phyloP scores from a whole-genome alignment of 208 protist species.

The Leishmania guyanensis region DNA sequence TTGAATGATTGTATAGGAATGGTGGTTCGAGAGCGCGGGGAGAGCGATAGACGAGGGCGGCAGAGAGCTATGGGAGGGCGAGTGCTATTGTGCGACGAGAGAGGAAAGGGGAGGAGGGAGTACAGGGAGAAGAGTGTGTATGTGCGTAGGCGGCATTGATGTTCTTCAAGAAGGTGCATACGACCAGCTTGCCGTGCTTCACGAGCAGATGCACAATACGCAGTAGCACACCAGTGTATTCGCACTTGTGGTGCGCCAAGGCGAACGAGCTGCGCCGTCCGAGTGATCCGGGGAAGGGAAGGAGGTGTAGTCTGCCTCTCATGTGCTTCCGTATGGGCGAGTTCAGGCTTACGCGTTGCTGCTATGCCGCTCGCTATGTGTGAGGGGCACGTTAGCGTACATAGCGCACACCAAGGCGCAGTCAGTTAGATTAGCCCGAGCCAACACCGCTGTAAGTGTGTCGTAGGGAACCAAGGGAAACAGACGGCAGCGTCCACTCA shows the following conservation, averaged over 20 bases:
- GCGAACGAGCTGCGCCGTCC: background rate
- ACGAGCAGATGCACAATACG: background rate
- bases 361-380: background rate
- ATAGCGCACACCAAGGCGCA: background rate
- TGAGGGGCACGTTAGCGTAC: background rate
- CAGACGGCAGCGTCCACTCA: background rate
- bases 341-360: background rate
- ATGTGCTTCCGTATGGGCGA: background rate
- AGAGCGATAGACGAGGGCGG: background rate
- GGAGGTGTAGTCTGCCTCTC: too few species aligned
- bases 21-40: conserved; percentile 4
- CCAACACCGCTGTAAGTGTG: background rate
- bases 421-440: background rate
- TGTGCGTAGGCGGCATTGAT: background rate
- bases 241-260: background rate
- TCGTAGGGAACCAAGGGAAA: background rate
- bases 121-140: background rate
- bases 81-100: background rate
- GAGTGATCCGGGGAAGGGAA: background rate
- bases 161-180: background rate
- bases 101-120: background rate
- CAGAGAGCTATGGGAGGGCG: background rate
- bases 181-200: background rate
- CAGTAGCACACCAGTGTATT: background rate
- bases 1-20: background rate